phyloP scores from a whole-genome alignment of 2,329 filamentous ascomycete species.

The Macroventuria anomochaeta region DNA sequence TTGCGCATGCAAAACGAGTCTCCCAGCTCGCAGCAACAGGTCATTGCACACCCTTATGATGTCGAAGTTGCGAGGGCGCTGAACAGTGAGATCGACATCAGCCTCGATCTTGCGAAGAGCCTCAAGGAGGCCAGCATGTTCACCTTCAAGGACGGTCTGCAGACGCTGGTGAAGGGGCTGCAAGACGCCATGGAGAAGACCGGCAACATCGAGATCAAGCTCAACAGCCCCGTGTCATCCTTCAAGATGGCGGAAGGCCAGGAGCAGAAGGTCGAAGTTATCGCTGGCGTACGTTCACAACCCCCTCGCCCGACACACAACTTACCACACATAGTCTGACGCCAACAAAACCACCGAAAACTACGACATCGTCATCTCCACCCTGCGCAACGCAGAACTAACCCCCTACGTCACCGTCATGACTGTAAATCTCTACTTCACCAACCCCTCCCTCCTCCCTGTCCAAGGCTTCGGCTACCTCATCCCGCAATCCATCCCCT shows the following conservation, averaged over 20 bases:
- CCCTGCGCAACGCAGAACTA: constrained; percentile 53
- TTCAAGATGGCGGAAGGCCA: constrained; percentile 24
- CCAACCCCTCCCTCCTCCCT: constrained; percentile 67
- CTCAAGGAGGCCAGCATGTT: constrained; percentile 50
- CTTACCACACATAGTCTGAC: constrained; percentile 26
- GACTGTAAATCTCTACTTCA: constrained; percentile 90
- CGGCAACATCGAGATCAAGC: constrained; percentile 51
- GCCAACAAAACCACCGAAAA: constrained; percentile 22
- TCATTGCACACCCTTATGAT: constrained; percentile 33
- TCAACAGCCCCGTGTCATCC: constrained; percentile 37
- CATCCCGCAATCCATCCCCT: constrained; percentile 75
- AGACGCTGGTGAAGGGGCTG: constrained; percentile 48
- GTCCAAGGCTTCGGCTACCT: constrained; percentile 87
- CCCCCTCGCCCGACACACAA: neutral
- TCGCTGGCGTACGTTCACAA: constrained; percentile 29
- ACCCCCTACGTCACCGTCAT: constrained; percentile 79
- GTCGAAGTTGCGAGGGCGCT: constrained; percentile 31
- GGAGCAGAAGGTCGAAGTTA: constrained; percentile 30
- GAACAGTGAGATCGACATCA: constrained; percentile 46
- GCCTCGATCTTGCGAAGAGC: constrained; percentile 40
- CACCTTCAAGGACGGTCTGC: constrained; percentile 54
- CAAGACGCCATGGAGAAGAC: constrained; percentile 46
- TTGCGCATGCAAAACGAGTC: constrained; percentile 27
- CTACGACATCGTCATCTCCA: constrained; percentile 43
- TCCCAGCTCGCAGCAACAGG: neutral